Evolutionary conservation across 2,329 filamentous ascomycete genomes (phyloP).

Genomic region (Hymenotorrendiella dingleyae): DNA sequence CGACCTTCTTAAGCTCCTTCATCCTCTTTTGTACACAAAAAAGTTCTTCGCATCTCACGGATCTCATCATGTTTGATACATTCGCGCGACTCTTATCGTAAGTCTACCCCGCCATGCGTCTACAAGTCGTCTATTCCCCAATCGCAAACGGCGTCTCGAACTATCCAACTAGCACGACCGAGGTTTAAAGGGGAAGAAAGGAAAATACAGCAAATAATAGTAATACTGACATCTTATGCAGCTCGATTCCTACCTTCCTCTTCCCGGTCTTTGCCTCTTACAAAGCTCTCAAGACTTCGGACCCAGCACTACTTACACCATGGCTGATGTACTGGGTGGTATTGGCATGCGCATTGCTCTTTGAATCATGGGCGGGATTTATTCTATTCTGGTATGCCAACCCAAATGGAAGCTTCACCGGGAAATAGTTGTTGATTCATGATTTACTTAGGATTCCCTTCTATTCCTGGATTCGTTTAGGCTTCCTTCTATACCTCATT

Average conservation of each 20-base stretch:
- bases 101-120: slow-evolving; percentile 35
- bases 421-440: slow-evolving; percentile 3
- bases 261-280: slow-evolving; percentile 97
- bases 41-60: too few relatives aligned
- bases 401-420: not conserved
- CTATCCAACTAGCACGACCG: not conserved
- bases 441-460: slow-evolving; percentile 66
- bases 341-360: slow-evolving; percentile 70
- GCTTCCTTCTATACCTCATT: slow-evolving; percentile 88
- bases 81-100: slow-evolving; percentile 74
- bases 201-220: too few relatives aligned
- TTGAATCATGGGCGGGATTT: slow-evolving; percentile 84
- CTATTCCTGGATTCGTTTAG: slow-evolving; percentile 84
- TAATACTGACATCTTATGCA: slow-evolving; percentile 35
- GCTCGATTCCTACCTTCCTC: slow-evolving; percentile 80
- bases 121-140: not conserved
- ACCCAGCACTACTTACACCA: slow-evolving; percentile 84
- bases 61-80: slow-evolving; percentile 73
- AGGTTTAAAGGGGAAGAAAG: too few relatives aligned
- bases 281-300: slow-evolving; percentile 90
- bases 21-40: too few relatives aligned
- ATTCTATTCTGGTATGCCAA: slow-evolving; percentile 67
- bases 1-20: too few relatives aligned
- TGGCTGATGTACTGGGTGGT: slow-evolving; percentile 99
- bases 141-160: not conserved